These are phyloP conservation scores for Xylaria sp. DNA, from an alignment of 2,329 filamentous ascomycete species.

Conservation along the genomic window DNA sequence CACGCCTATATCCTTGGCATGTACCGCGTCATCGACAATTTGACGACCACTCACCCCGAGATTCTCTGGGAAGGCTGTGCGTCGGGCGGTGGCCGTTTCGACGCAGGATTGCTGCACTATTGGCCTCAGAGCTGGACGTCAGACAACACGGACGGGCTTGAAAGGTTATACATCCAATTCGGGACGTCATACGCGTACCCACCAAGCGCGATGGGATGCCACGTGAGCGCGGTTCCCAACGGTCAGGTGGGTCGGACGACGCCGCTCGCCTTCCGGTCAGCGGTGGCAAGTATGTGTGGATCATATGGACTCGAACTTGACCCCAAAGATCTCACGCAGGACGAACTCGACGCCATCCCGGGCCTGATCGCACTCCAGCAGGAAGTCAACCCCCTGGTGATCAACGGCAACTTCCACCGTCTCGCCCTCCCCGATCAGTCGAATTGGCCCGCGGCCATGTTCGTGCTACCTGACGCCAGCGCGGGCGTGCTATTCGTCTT, in stretches of 20 bases:
- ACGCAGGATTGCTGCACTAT: constrained; percentile 70
- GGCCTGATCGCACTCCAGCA: constrained; percentile 64
- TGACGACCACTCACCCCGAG: constrained; percentile 68
- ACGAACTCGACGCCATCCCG: constrained; percentile 64
- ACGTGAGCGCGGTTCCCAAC: constrained; percentile 70
- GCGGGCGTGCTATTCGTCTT: constrained; percentile 68
- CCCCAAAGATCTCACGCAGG: constrained; percentile 60
- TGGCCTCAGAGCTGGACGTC: constrained; percentile 74
- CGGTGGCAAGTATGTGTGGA: constrained; percentile 75
- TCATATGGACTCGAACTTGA: constrained; percentile 73
- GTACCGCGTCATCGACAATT: constrained; percentile 68
- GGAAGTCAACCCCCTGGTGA: constrained; percentile 67
- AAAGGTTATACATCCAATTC: constrained; percentile 70
- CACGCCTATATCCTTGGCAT: constrained; percentile 72
- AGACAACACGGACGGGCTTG: constrained; percentile 71
- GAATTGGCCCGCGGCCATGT: constrained; percentile 71
- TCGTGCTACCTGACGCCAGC: constrained; percentile 62
- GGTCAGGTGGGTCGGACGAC: constrained; percentile 64
- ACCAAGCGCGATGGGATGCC: constrained; percentile 71
- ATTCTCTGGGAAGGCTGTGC: constrained; percentile 74
- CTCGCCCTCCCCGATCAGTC: constrained; percentile 66
- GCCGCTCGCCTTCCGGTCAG: constrained; percentile 68
- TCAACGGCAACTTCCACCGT: constrained; percentile 68
- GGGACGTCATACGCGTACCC: constrained; percentile 72
- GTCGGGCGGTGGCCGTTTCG: constrained; percentile 71